Percentiles rank a stretch among this genome's conserved stretches.
Evolutionary conservation across 2,329 filamentous ascomycete species (phyloP).

Genomic region (Paraconiothyrium brasiliense): DNA sequence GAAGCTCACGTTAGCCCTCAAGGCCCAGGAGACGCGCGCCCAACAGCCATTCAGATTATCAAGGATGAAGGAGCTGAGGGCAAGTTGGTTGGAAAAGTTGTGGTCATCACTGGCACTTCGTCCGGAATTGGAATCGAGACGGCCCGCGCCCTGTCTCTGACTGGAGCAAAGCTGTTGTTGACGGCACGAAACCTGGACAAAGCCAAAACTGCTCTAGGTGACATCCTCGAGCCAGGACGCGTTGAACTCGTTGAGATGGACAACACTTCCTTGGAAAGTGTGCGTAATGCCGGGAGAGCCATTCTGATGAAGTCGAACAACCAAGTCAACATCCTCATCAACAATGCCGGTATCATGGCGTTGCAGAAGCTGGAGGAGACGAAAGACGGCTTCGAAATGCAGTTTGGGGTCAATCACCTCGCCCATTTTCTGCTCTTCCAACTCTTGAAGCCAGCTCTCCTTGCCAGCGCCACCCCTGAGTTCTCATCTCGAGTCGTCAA

Average conservation of each 20-base stretch:
- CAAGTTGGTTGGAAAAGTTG: conserved; percentile 31
- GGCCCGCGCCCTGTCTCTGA: not conserved
- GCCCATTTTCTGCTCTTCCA: conserved; percentile 57
- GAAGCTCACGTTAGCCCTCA: too few relatives aligned
- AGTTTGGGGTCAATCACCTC: conserved; percentile 59
- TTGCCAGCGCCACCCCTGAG: conserved; percentile 28
- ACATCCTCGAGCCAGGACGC: not conserved
- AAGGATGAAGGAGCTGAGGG: conserved; percentile 48
- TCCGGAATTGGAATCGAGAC: conserved; percentile 29
- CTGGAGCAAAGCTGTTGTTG: not conserved
- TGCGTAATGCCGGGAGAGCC: conserved; percentile 12
- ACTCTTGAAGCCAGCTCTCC: conserved; percentile 53
- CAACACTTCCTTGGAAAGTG: not conserved
- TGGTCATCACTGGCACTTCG: conserved; percentile 30
- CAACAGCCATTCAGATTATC: conserved; percentile 51
- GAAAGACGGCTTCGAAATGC: conserved; percentile 44
- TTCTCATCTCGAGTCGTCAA: conserved; percentile 52
- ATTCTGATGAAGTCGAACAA: conserved; percentile 23
- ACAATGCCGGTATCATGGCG: conserved; percentile 60
- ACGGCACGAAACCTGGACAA: not conserved
- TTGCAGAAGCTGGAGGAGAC: conserved; percentile 44
- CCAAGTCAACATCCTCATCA: conserved; percentile 51
- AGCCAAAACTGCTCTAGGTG: not conserved
- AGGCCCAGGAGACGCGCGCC: conserved; percentile 30
- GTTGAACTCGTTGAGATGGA: not conserved